Percentiles rank a stretch among this genome's conserved stretches.
Evolutionary conservation across 306 rosid species (phyloP).

Genomic region (Clitoria ternatea): DNA sequence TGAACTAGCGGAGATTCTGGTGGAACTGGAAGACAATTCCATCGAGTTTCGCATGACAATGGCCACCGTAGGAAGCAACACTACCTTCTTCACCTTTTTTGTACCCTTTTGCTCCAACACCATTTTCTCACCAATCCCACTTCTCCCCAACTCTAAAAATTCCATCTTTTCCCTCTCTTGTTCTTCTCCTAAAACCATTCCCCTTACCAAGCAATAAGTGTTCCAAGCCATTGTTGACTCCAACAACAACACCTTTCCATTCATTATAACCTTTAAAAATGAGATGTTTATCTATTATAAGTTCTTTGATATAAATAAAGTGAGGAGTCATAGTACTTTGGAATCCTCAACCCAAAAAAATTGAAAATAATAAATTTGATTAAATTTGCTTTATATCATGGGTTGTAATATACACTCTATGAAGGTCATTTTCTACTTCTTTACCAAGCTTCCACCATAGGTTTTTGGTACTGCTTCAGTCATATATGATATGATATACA

Average conservation of each 20-base stretch:
- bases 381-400: not conserved
- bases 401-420: not conserved
- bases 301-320: conserved; percentile 31
- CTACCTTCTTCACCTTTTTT: conserved; percentile 28
- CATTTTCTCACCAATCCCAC: conserved; percentile 15
- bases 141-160: conserved; percentile 15
- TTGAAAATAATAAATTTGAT: not conserved
- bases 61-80: conserved; percentile 36
- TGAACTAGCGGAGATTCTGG: too few species aligned
- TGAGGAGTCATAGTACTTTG: conserved; percentile 11
- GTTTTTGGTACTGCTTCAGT: conserved; percentile 11
- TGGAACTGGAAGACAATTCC: too few species aligned
- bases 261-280: conserved; percentile 72
- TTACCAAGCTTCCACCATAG: not conserved
- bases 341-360: conserved; percentile 8
- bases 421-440: conserved; percentile 10
- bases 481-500: conserved; percentile 6
- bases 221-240: conserved; percentile 66
- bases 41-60: conserved; percentile 29
- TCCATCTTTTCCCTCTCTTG: conserved; percentile 40
- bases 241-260: conserved; percentile 59
- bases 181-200: conserved; percentile 42
- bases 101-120: conserved; percentile 23
- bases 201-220: conserved; percentile 59
- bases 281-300: conserved; percentile 90